Conservation (phyloP, 352 stramenopile species). For the Plasmopara muralis region DNA sequence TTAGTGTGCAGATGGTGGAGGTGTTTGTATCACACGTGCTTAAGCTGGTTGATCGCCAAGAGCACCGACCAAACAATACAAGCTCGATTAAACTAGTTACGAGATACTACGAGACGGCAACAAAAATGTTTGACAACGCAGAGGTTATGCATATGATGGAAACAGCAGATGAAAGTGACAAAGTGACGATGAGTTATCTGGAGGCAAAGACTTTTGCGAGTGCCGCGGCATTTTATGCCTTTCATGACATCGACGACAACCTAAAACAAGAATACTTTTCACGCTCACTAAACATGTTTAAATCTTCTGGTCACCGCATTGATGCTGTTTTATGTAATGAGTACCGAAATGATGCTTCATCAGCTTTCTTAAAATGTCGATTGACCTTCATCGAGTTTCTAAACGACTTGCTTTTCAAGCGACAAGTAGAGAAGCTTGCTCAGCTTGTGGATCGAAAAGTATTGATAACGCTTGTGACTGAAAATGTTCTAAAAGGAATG, state of each 20-base stretch:
- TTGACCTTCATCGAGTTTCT: constrained; percentile 71
- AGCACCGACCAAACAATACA: constrained; percentile 29
- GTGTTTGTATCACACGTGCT: constrained; percentile 78
- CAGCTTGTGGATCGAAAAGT: constrained; percentile 33
- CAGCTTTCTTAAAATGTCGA: constrained; percentile 35
- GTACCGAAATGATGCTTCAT: background rate
- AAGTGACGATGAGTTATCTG: constrained; percentile 48
- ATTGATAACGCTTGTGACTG: constrained; percentile 37
- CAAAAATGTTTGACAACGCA: constrained; percentile 77
- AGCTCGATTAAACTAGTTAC: constrained; percentile 42
- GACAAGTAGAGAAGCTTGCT: constrained; percentile 27
- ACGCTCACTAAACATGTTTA: constrained; percentile 56
- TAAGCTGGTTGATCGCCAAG: constrained; percentile 60
- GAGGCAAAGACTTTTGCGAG: constrained; percentile 64
- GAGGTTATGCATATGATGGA: constrained; percentile 70
- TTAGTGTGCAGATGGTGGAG: constrained; percentile 72
- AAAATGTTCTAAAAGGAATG: constrained; percentile 69
- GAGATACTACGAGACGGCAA: constrained; percentile 66
- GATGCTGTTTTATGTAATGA: constrained; percentile 2
- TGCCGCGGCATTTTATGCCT: constrained; percentile 60
- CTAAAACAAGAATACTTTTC: constrained; percentile 51
- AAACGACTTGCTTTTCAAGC: constrained; percentile 49
- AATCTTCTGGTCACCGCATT: constrained; percentile 30
- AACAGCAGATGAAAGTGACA: constrained; percentile 31
- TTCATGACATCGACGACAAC: constrained; percentile 25